These are phyloP conservation scores for Lipomyces kockii DNA, from an alignment of 805 yeast species.

Conservation along the genomic window DNA sequence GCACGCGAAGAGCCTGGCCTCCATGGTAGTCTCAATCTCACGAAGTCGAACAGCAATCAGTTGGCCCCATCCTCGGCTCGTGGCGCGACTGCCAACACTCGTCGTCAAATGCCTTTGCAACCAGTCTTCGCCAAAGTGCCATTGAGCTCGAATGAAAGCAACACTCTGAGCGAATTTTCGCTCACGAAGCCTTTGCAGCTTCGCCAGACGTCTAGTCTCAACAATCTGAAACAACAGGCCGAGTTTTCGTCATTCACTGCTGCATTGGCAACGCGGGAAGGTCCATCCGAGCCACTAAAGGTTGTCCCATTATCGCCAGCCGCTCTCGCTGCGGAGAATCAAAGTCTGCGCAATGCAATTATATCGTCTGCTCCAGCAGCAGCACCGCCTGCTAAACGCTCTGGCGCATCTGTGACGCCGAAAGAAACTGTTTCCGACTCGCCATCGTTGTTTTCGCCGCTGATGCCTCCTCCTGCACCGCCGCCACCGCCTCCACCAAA, in stretches of 20 bases:
- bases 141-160: background rate
- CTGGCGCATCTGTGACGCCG: background rate
- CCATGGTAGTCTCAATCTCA: background rate
- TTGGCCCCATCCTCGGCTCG: background rate
- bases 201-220: slow-evolving; percentile 6
- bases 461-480: slow-evolving; percentile 3
- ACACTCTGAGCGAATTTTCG: background rate
- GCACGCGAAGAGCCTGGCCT: slow-evolving; percentile 5
- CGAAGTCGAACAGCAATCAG: background rate
- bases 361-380: background rate
- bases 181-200: slow-evolving; percentile 6
- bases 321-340: background rate
- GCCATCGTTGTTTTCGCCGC: slow-evolving; percentile 1
- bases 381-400: background rate
- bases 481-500: slow-evolving; percentile 7
- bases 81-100: background rate
- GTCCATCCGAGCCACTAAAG: background rate
- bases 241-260: slow-evolving; percentile 2
- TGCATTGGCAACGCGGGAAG: background rate
- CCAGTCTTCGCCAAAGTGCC: background rate
- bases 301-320: background rate
- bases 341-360: slow-evolving; percentile 1
- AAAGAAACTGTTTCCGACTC: background rate
- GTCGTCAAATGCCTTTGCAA: background rate
- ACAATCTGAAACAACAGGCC: background rate